Base-by-base conservation (phyloP, 2,329 filamentous ascomycete species). In the Leptosphaerulina australis region DNA sequence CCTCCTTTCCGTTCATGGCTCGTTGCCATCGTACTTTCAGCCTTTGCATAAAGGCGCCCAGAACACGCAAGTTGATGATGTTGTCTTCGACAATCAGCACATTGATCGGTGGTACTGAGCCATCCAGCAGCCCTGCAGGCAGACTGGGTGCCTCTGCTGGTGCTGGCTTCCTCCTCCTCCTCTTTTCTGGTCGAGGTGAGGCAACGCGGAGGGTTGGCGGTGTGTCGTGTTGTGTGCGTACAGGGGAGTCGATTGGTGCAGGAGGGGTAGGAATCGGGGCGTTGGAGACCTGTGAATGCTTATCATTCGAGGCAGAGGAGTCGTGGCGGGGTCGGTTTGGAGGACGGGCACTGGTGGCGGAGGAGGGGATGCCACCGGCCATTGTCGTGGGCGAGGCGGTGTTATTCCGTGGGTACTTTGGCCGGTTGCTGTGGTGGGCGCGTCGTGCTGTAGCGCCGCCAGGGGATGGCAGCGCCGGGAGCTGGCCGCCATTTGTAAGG, bases 71-170 rank as follows among this genome's bases (percentile, higher is more conserved):
- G 69, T 97, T 99, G 81, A 99, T 97, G 57, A 94, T 91, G 73
- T 99, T 99, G 76, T 99, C 94, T 77, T 99, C 94, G 11, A 99
- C 94, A 53, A 99, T 96, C 33, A 99, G 80, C 6, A 97, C 92
- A 63, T 96, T 97, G 76, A 99, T 97, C 1, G 94, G 93, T 6
- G 94, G 94, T 0, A 97, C 91, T 1, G 86, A 86, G 44, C 87
- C 88, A 60, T 93, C 91, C 21, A 96, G 81, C 25, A 72, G 60
- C 22, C 83, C 86, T 3, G 86, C 79, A 20, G 82, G 81, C 53
- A 88, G 67, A 26, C 68, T 69, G 40, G 64, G 67, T 10, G 63
- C 36, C 49, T 66, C 69, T 38, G 59, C 55, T 36, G 67, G 67
- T 51, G 71, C 77, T 1, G 78, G 67, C 51, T 76, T 72, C 34